phyloP scores from a whole-genome alignment of 2,329 filamentous ascomycete genomes.

The Zasmidium angulare region DNA sequence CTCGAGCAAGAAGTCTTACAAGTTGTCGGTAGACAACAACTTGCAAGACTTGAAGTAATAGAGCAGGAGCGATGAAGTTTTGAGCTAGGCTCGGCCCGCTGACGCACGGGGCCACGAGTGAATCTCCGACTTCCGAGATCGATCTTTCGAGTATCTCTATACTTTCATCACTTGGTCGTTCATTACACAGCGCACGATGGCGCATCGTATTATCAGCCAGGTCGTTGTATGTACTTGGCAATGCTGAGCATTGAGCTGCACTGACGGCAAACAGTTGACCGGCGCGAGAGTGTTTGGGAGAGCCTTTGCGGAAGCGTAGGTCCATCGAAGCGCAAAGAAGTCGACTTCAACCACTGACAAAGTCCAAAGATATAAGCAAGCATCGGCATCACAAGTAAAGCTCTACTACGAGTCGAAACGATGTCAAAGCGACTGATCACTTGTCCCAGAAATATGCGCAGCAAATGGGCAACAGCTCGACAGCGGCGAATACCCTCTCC shows the following conservation, averaged over 20 bases:
- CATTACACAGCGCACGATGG: slow-evolving; percentile 45
- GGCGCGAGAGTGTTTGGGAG: slow-evolving; percentile 89
- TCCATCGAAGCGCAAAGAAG: slow-evolving; percentile 2
- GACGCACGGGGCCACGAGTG: neutral
- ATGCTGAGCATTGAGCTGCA: neutral
- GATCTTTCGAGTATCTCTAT: slow-evolving; percentile 13
- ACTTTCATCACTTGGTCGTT: slow-evolving; percentile 10
- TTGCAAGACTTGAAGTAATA: too few species aligned
- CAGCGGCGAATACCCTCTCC: slow-evolving; percentile 54
- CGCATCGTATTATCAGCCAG: slow-evolving; percentile 91
- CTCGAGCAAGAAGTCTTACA: too few species aligned
- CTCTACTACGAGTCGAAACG: neutral
- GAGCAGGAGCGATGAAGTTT: neutral
- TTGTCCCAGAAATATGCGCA: slow-evolving; percentile 36
- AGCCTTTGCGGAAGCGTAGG: slow-evolving; percentile 77
- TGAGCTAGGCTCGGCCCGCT: neutral
- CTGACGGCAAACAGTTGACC: slow-evolving; percentile 53
- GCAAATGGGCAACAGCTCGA: slow-evolving; percentile 23
- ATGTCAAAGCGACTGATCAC: slow-evolving; percentile 54
- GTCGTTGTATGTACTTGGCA: slow-evolving; percentile 57
- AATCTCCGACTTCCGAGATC: slow-evolving; percentile 7
- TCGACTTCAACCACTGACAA: slow-evolving; percentile 6
- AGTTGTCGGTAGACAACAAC: too few species aligned
- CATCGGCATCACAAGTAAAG: slow-evolving; percentile 67
- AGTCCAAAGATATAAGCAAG: slow-evolving; percentile 71